Evolutionary conservation across 2,329 filamentous ascomycete species (phyloP).

Genomic region (Botryotinia convoluta): DNA sequence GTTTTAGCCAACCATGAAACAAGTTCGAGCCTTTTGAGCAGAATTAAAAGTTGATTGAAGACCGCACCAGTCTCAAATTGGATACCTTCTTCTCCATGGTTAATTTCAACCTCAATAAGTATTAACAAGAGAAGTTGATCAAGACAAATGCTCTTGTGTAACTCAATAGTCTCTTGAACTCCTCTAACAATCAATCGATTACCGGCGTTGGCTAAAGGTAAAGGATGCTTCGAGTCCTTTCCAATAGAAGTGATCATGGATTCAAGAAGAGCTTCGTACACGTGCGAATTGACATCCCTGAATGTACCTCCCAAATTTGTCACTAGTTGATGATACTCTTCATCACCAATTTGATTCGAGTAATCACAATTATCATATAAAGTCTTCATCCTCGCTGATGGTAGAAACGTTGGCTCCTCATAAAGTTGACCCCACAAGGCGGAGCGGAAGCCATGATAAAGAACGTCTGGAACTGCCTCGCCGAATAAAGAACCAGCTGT

Average conservation of each 20-base stretch:
- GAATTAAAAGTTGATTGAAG: slow-evolving; percentile 66
- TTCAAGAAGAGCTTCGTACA: slow-evolving; percentile 53
- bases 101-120: slow-evolving; percentile 81
- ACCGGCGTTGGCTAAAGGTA: slow-evolving; percentile 70
- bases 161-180: slow-evolving; percentile 72
- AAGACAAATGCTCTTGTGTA: slow-evolving; percentile 72
- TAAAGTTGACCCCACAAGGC: slow-evolving; percentile 72
- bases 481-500: slow-evolving; percentile 68
- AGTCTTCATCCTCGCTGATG: slow-evolving; percentile 70
- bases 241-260: slow-evolving; percentile 45
- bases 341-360: slow-evolving; percentile 75
- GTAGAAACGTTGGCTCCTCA: slow-evolving; percentile 66
- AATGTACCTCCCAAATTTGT: slow-evolving; percentile 65
- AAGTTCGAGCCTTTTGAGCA: slow-evolving; percentile 73
- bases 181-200: slow-evolving; percentile 71
- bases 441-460: slow-evolving; percentile 64
- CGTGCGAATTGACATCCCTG: slow-evolving; percentile 53
- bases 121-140: slow-evolving; percentile 80
- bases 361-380: slow-evolving; percentile 80
- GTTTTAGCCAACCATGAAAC: slow-evolving; percentile 65
- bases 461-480: slow-evolving; percentile 65
- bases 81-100: slow-evolving; percentile 66
- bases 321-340: slow-evolving; percentile 70
- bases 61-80: slow-evolving; percentile 69
- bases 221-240: slow-evolving; percentile 33